A percentile compares a stretch with the other conserved stretches of the same genome.
Conservation (phyloP, 225 moss, liverwort and hornwort species). For the Asterella californica region DNA sequence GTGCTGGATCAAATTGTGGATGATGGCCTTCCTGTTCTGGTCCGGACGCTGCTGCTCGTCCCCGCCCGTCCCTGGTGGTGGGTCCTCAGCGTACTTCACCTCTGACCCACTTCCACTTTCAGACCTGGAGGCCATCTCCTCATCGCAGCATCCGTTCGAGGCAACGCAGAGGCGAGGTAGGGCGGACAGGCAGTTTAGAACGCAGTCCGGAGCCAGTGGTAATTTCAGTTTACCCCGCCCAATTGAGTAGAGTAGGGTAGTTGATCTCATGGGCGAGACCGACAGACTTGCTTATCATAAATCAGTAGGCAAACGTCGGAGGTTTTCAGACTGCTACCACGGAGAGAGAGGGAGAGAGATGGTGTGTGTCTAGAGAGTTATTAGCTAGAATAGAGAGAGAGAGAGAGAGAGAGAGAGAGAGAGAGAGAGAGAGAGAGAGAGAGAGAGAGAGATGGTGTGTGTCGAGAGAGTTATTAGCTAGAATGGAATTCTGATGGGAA, state of each 20-base stretch:
- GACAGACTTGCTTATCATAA: neutral
- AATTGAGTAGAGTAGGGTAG: too few species aligned
- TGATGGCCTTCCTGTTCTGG: neutral
- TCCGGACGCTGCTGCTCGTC: neutral
- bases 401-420: neutral
- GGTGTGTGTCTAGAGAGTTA: neutral
- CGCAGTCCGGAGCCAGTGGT: neutral
- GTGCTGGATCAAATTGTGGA: neutral
- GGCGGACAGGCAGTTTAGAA: neutral
- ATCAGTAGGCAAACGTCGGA: neutral
- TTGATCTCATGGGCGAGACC: too few species aligned
- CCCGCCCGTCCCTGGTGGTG: neutral
- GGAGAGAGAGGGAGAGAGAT: neutral
- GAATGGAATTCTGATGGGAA: neutral
- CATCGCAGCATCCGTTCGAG: neutral
- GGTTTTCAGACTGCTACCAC: neutral
- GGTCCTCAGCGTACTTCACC: neutral
- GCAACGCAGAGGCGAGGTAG: neutral
- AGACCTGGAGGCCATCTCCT: neutral
- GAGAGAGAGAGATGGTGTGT: neutral
- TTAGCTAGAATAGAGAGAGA: neutral
- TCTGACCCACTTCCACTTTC: neutral
- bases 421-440: neutral
- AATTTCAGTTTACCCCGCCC: neutral
- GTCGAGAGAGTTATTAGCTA: neutral